Evolutionary conservation across 805 yeast species (phyloP), one percentile per base, ranked within the genome.

Genomic region (Millerozyma acaciae): DNA sequence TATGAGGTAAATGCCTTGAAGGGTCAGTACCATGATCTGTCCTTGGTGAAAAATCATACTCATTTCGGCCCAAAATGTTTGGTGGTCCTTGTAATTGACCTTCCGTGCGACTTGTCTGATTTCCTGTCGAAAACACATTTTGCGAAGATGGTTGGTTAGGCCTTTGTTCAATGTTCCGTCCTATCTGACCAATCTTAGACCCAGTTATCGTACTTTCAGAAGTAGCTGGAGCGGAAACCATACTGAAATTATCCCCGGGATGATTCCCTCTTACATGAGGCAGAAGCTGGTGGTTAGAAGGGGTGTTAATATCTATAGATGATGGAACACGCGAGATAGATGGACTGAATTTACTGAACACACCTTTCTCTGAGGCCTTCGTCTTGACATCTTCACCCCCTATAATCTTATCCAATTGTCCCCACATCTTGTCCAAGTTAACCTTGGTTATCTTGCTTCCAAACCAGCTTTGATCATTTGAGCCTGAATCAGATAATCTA

Each of bases 391-490:
- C 65, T 21, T 84, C 95, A 30, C 90, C 97, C 1, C 96, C 97
- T 24, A 95, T 81, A 37, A 90, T 88, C 52, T 86, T 86, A 54
- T 86, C 95, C 28, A 86, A 57, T 26, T 83, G 89, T 8, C 93
- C 90, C 95, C 95, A 86, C 34, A 87, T 80, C 51, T 77, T 82
- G 45, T 88, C 95, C 33, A 86, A 65, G 44, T 76, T 79, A 16
- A 82, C 83, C 48, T 80, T 78, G 9, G 66, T 57, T 34, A 66
- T 63, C 34, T 51, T 65, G 14, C 54, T 44, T 14, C 85, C 81
- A 43, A 88, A 73, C 97, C 96, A 89, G 4, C 88, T 72, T 19
- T 75, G 72, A 26, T 71, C 75, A 15, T 49, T 53, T 17, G 60
- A 39, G 4, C 55, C 56, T 17, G 64, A 47, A 16, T 70, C 75